Percentiles rank a stretch among this genome's conserved stretches.
These are phyloP conservation scores for Calonectria fujianensis DNA, from an alignment of 2,329 filamentous ascomycete genomes.

Conservation along the genomic window DNA sequence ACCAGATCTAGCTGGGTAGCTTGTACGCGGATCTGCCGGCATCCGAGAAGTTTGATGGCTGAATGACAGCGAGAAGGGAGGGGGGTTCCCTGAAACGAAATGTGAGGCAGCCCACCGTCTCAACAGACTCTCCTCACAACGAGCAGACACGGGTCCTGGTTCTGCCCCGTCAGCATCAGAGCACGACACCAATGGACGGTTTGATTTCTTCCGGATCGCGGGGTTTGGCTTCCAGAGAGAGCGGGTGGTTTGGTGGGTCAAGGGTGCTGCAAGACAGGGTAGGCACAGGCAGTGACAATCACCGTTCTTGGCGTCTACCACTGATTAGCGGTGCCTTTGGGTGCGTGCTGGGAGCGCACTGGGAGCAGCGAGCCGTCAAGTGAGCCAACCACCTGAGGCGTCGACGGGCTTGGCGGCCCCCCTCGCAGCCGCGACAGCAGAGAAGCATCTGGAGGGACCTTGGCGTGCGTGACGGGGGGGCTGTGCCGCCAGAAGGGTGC, in stretches of 20 bases:
- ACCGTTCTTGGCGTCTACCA: neutral
- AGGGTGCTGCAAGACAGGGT: neutral
- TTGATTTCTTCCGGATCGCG: slow-evolving; percentile 27
- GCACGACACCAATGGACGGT: slow-evolving; percentile 1
- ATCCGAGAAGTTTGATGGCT: slow-evolving; percentile 17
- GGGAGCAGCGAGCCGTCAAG: slow-evolving; percentile 1
- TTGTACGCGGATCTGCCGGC: slow-evolving; percentile 29
- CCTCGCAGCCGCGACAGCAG: slow-evolving; percentile 11
- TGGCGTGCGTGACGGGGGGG: slow-evolving; percentile 32
- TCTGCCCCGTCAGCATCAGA: neutral
- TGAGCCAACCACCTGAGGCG: slow-evolving; percentile 21
- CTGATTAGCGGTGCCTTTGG: neutral
- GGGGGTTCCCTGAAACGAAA: slow-evolving; percentile 21
- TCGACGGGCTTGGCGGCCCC: slow-evolving; percentile 18
- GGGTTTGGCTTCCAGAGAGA: slow-evolving; percentile 21
- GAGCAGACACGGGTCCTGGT: neutral
- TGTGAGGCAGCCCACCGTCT: slow-evolving; percentile 31
- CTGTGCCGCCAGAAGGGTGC: slow-evolving; percentile 30
- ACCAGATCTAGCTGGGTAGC: slow-evolving; percentile 21
- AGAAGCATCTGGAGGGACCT: slow-evolving; percentile 22
- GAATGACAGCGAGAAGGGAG: neutral
- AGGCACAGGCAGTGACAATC: neutral
- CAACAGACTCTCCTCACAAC: neutral
- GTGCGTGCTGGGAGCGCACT: neutral
- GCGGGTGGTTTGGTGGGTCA: slow-evolving; percentile 17